A percentile compares a stretch with the other conserved stretches of the same genome.
These are phyloP conservation scores for Xanthoparmelia taractica DNA, from an alignment of 495 filamentous ascomycete genomes.

Conservation along the genomic window DNA sequence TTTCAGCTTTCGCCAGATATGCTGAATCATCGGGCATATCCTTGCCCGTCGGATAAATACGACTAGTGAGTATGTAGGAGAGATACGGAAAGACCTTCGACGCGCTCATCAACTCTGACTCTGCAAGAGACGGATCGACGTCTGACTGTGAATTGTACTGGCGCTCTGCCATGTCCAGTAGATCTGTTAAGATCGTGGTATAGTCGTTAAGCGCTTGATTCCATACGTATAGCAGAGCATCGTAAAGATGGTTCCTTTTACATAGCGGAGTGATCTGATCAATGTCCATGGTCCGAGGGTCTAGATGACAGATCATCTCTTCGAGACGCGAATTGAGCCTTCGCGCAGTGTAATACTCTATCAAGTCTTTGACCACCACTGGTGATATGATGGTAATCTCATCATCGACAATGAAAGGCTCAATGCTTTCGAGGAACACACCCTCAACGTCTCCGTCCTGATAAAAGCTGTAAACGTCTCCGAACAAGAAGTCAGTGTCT, in stretches of 20 bases:
- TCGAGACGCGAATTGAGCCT: constrained; percentile 72
- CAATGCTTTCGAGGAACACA: constrained; percentile 79
- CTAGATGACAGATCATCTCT: constrained; percentile 88
- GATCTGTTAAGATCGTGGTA: constrained; percentile 79
- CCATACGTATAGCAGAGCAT: constrained; percentile 96
- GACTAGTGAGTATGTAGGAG: constrained; percentile 83
- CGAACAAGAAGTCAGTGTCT: constrained; percentile 77
- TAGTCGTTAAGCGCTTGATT: constrained; percentile 83
- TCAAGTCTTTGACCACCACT: constrained; percentile 74
- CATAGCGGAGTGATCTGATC: constrained; percentile 88
- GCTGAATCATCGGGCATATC: constrained; percentile 60
- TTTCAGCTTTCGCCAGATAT: constrained; percentile 66
- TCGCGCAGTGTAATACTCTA: constrained; percentile 66
- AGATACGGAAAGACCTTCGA: constrained; percentile 93
- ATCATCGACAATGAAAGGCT: constrained; percentile 74
- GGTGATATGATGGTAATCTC: constrained; percentile 71
- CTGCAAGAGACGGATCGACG: constrained; percentile 11
- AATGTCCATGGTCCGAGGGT: constrained; percentile 84
- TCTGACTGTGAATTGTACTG: constrained; percentile 30
- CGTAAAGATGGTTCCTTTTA: constrained; percentile 83
- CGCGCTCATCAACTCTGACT: constrained; percentile 50
- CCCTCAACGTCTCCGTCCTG: constrained; percentile 65
- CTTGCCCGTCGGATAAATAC: constrained; percentile 82
- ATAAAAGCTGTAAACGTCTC: constrained; percentile 82
- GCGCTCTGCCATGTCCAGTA: constrained; percentile 62